Evolutionary conservation across 208 protist species (phyloP).

Genomic region (Leptomonas seymouri): DNA sequence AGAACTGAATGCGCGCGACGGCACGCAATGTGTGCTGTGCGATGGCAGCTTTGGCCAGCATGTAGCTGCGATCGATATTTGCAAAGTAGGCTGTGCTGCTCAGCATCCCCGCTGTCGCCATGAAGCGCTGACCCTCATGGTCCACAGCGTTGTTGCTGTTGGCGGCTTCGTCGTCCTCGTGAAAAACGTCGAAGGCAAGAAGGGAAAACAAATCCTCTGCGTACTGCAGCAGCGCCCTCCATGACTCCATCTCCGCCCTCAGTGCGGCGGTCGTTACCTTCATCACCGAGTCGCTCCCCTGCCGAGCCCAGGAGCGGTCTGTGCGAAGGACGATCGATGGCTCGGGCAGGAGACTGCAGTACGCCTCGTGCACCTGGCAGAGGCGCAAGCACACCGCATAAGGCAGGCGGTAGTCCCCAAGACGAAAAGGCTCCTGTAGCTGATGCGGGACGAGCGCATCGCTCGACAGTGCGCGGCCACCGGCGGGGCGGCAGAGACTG

Average conservation of each 20-base stretch:
- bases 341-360: slow-evolving; percentile 12
- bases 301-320: not conserved
- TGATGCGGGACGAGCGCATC: slow-evolving; percentile 57
- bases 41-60: slow-evolving; percentile 31
- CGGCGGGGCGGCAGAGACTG: slow-evolving; percentile 20
- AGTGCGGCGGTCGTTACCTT: slow-evolving; percentile 19
- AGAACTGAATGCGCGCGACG: slow-evolving; percentile 16
- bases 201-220: slow-evolving; percentile 41
- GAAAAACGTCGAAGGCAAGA: slow-evolving; percentile 48
- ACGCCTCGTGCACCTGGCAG: slow-evolving; percentile 40
- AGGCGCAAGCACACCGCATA: slow-evolving; percentile 37
- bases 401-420: slow-evolving; percentile 70
- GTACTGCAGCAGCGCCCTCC: slow-evolving; percentile 49
- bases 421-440: slow-evolving; percentile 53
- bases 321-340: slow-evolving; percentile 1
- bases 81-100: slow-evolving; percentile 63
- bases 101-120: not conserved
- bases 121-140: not conserved
- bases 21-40: slow-evolving; percentile 3
- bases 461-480: slow-evolving; percentile 38
- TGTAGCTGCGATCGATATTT: slow-evolving; percentile 62
- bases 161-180: not conserved
- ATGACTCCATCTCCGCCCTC: slow-evolving; percentile 50
- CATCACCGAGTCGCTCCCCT: not conserved
- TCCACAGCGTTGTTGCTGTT: not conserved